These are phyloP conservation scores for Volvox carteri DNA, from an alignment of 163 green algal species.

Conservation along the genomic window DNA sequence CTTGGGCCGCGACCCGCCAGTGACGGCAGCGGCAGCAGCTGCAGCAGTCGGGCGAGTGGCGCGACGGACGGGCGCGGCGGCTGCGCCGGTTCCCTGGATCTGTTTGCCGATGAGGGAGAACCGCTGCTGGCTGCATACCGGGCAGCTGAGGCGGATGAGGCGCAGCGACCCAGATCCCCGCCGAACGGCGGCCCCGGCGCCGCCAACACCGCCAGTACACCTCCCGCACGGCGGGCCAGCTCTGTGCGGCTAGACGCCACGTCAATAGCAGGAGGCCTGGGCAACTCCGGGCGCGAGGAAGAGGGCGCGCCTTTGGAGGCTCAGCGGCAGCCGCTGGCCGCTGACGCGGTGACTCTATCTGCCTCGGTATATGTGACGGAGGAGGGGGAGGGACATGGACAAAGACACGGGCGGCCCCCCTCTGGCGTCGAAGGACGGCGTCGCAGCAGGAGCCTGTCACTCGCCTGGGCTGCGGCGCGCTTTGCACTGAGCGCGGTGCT, in stretches of 20 bases:
- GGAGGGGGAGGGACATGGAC: not conserved
- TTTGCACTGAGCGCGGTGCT: slow-evolving; percentile 22
- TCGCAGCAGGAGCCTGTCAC: not conserved
- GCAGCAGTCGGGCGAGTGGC: no score
- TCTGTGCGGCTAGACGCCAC: no score
- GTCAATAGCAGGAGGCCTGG: no score
- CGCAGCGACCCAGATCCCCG: not conserved
- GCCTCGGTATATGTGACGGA: no score
- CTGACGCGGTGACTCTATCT: not conserved
- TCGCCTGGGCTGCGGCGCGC: slow-evolving; percentile 16
- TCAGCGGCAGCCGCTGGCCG: not conserved
- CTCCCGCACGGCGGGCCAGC: no score
- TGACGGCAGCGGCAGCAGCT: not conserved
- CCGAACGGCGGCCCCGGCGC: not conserved
- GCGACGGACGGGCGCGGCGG: no score
- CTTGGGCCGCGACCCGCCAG: not conserved
- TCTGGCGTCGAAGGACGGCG: no score
- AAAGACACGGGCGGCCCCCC: not conserved
- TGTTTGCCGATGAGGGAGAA: not conserved
- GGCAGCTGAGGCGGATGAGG: not conserved
- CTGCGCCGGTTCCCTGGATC: no score
- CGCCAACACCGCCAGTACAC: no score
- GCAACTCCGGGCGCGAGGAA: no score
- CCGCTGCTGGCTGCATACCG: not conserved
- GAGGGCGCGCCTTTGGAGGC: no score